Conservation (phyloP, 305 asterid species). For the Fraxinus sp. region DNA sequence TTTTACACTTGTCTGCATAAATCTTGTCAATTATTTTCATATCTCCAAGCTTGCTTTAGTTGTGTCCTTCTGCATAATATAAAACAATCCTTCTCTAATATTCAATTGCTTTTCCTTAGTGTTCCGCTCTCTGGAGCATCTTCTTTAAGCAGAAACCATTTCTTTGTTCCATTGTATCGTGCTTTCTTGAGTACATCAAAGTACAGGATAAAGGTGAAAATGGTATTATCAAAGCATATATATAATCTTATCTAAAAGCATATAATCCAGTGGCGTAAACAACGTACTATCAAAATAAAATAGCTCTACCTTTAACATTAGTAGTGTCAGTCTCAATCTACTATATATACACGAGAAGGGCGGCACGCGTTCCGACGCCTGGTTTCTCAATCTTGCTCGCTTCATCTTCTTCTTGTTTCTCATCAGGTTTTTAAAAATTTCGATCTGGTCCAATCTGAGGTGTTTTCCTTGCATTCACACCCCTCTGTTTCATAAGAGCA, state of each 20-base stretch:
- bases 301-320: neutral
- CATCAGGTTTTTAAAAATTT: neutral
- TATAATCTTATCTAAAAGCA: neutral
- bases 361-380: neutral
- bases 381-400: neutral
- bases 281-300: neutral
- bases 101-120: neutral
- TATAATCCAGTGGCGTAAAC: neutral
- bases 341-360: neutral
- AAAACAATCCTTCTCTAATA: neutral
- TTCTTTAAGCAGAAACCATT: neutral
- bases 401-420: neutral
- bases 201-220: neutral
- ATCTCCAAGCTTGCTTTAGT: neutral
- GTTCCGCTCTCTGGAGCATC: neutral
- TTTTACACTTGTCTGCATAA: neutral
- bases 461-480: neutral
- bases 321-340: neutral
- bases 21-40: neutral
- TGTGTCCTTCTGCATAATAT: neutral
- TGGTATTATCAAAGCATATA: neutral
- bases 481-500: slow-evolving; percentile 31
- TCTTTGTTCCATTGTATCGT: neutral
- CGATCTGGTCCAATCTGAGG: neutral
- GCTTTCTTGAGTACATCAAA: neutral